These are phyloP conservation scores for Theileria parva DNA, from an alignment of 169 alveolate genomes.

Conservation along the genomic window DNA sequence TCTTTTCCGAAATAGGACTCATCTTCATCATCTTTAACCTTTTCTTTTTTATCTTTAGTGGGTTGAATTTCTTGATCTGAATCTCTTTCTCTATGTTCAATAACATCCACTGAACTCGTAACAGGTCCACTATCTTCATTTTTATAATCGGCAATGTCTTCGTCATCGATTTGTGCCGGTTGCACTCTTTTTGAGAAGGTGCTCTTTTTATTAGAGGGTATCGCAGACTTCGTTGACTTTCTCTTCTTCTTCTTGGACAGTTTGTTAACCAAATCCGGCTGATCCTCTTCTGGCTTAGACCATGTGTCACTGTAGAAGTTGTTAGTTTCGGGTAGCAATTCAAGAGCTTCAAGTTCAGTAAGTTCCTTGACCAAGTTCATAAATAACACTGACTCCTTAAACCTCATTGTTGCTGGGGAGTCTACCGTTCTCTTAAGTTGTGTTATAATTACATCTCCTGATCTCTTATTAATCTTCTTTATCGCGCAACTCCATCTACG, in stretches of 20 bases:
- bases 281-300: conserved; percentile 15
- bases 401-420: conserved; percentile 72
- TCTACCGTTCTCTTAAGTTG: conserved; percentile 68
- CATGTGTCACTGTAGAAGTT: conserved; percentile 10
- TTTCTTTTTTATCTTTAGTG: background rate
- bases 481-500: conserved; percentile 83
- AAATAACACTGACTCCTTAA: conserved; percentile 60
- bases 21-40: conserved; percentile 6
- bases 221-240: conserved; percentile 55
- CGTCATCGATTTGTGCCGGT: conserved; percentile 9
- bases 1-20: conserved; percentile 5
- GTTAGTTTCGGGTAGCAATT: conserved; percentile 53
- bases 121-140: background rate
- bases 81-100: conserved; percentile 7
- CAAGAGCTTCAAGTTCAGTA: conserved; percentile 62
- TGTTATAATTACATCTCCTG: conserved; percentile 81
- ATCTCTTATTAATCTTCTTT: conserved; percentile 76
- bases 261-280: conserved; percentile 35
- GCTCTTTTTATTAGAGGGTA: conserved; percentile 68
- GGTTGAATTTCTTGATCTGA: background rate
- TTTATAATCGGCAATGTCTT: conserved; percentile 18
- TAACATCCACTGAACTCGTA: conserved; percentile 14
- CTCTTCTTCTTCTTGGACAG: conserved; percentile 65
- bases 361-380: conserved; percentile 53
- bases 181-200: conserved; percentile 59